These are phyloP conservation scores for Didymella keratinophila DNA, from an alignment of 2,329 filamentous ascomycete genomes.

Conservation along the genomic window DNA sequence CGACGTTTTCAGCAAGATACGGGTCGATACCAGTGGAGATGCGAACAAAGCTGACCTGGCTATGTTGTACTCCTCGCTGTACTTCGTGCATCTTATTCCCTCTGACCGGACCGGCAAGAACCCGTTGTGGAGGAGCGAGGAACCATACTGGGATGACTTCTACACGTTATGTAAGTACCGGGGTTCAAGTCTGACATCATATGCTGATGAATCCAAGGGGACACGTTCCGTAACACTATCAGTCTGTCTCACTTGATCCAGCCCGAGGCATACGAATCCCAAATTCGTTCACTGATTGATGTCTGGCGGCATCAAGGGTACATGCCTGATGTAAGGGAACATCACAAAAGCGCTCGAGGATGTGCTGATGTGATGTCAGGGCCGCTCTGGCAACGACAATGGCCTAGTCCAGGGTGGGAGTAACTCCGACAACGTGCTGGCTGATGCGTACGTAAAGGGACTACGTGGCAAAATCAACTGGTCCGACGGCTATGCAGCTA, in stretches of 20 bases:
- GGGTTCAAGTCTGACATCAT: too few species aligned
- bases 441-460: constrained; percentile 75
- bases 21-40: constrained; percentile 63
- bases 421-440: constrained; percentile 74
- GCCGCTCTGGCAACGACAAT: constrained; percentile 71
- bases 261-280: constrained; percentile 68
- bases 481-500: constrained; percentile 72
- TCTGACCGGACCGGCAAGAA: constrained; percentile 77
- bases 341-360: too few species aligned
- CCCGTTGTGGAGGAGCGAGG: constrained; percentile 67
- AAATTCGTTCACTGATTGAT: constrained; percentile 72
- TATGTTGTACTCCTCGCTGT: constrained; percentile 72
- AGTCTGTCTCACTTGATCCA: constrained; percentile 69
- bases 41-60: constrained; percentile 61
- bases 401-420: constrained; percentile 73
- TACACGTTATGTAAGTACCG: constrained; percentile 70
- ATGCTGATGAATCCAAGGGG: too few species aligned
- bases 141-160: constrained; percentile 75
- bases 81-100: constrained; percentile 73
- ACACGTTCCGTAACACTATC: constrained; percentile 68
- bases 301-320: constrained; percentile 71
- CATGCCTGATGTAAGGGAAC: constrained; percentile 64
- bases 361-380: neutral
- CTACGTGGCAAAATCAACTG: constrained; percentile 69
- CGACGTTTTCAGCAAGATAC: constrained; percentile 64